These are phyloP conservation scores for Sideroxylon spinosum DNA, from an alignment of 179 eudicot species.

Conservation along the genomic window DNA sequence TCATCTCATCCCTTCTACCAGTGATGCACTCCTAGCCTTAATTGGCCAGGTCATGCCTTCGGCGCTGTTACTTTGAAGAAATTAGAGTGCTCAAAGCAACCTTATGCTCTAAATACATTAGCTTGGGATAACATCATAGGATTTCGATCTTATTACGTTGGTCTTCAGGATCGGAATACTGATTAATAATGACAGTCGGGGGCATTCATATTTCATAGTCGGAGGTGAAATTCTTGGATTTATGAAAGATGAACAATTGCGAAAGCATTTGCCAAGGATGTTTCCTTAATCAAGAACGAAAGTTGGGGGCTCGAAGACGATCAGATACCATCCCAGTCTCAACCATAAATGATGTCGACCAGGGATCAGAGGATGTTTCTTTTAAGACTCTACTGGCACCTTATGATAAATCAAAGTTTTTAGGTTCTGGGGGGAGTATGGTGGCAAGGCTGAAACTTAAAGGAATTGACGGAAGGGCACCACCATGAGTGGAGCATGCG, in stretches of 20 bases:
- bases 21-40: too few species aligned
- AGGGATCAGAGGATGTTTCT: too few species aligned
- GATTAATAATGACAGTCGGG: constrained; percentile 18
- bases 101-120: constrained; percentile 29
- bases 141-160: too few species aligned
- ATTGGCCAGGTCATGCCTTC: constrained; percentile 25
- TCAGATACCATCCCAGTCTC: too few species aligned
- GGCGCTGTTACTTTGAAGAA: constrained; percentile 58
- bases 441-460: constrained; percentile 65
- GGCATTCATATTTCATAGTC: constrained; percentile 42
- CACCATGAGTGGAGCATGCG: constrained; percentile 46
- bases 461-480: constrained; percentile 25
- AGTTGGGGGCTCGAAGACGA: too few species aligned
- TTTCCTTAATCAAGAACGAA: constrained; percentile 32
- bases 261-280: constrained; percentile 64
- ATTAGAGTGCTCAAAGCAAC: constrained; percentile 72
- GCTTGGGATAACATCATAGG: constrained; percentile 35
- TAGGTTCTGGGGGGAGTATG: constrained; percentile 38
- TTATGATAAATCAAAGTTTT: too few species aligned
- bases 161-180: too few species aligned
- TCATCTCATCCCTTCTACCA: too few species aligned
- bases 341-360: too few species aligned
- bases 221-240: constrained; percentile 61
- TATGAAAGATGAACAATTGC: constrained; percentile 61
- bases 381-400: too few species aligned